Base-by-base conservation (phyloP, 768 basidiomycete species). In the Hericium erinaceus region DNA sequence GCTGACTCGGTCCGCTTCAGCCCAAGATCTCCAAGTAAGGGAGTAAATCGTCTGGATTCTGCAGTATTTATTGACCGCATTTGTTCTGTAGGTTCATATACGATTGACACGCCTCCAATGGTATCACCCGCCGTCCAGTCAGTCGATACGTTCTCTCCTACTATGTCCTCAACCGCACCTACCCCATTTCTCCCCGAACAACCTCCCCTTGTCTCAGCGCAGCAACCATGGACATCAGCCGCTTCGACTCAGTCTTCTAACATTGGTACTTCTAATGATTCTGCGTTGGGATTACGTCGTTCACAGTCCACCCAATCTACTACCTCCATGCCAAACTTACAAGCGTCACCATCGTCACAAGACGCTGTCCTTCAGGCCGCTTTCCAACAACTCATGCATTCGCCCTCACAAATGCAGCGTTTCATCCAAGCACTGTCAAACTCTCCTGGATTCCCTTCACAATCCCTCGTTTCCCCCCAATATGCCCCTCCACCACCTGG, bases 371-470 rank as follows among this genome's bases (percentile, higher is more conserved):
- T 64, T 40, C 63, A 65, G 26, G 61, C 58, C 18, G 61, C 62
- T n/a, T 59, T 66, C 24, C 60, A 68, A 38, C 59, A 64, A 20
- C 26, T 69, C 39, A 39, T 68, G 40, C 62, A 65, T 24, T 65
- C 67, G n/a, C 68, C 68, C 0, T 52, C 48, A 1, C 64, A 66
- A 37, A 54, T 69, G 39, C 68, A 69, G 39, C 66, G 65, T 24
- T 57, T 69, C 53, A 48, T 69, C 57, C 63, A 64, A 10, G 60
- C 65, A 7, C 49, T 69, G 11, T 59, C 62, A 6, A 56, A 58
- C 15, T 11, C 41, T 51, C 44, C 57, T n/a, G 13, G 56, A 15
- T 54, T 26, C 54, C 15, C 54, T 12, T 26, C 22, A 33, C 18
- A 38, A 55, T 6, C 26, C 39, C 22, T 26, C 41, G 18, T 8